Evolutionary conservation across 495 filamentous ascomycete species (phyloP).

Genomic region (Aspergillus sclerotiicarbonarius): DNA sequence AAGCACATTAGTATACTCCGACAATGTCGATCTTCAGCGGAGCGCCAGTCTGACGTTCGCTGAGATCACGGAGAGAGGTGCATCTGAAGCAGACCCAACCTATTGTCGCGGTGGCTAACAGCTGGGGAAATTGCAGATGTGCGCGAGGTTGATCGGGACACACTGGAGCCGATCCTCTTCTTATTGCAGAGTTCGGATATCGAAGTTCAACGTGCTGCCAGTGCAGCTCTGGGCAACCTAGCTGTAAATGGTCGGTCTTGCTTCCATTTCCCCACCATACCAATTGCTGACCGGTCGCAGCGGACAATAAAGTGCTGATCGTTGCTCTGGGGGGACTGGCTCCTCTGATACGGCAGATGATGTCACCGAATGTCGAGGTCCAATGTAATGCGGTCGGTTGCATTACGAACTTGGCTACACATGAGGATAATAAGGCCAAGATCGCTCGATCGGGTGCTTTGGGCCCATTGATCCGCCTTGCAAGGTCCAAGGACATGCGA

Average conservation of each 20-base stretch:
- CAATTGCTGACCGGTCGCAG: constrained; percentile 56
- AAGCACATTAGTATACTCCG: constrained; percentile 94
- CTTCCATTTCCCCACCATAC: not conserved
- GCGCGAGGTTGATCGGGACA: constrained; percentile 89
- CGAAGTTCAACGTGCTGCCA: constrained; percentile 95
- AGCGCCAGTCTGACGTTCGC: constrained; percentile 98
- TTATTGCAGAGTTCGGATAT: constrained; percentile 93
- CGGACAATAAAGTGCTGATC: constrained; percentile 95
- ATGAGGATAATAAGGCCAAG: constrained; percentile 98
- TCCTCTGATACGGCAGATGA: constrained; percentile 97
- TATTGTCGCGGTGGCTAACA: constrained; percentile 10
- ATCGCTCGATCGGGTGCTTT: constrained; percentile 94
- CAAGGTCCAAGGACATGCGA: constrained; percentile 97
- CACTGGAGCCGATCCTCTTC: constrained; percentile 92
- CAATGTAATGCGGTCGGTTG: constrained; percentile 99
- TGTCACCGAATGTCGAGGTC: constrained; percentile 97
- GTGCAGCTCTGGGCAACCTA: constrained; percentile 92
- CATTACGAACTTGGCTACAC: constrained; percentile 96
- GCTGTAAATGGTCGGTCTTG: constrained; percentile 83
- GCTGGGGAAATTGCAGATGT: constrained; percentile 63
- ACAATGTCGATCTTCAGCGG: constrained; percentile 96
- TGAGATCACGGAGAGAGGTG: constrained; percentile 98
- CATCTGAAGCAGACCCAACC: constrained; percentile 19
- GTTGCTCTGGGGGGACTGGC: constrained; percentile 86
- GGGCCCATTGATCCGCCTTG: constrained; percentile 82